Evolutionary conservation across 2,329 filamentous ascomycete genomes (phyloP), one percentile per base, ranked within the genome.

Genomic region (Stromatinia cepivora): DNA sequence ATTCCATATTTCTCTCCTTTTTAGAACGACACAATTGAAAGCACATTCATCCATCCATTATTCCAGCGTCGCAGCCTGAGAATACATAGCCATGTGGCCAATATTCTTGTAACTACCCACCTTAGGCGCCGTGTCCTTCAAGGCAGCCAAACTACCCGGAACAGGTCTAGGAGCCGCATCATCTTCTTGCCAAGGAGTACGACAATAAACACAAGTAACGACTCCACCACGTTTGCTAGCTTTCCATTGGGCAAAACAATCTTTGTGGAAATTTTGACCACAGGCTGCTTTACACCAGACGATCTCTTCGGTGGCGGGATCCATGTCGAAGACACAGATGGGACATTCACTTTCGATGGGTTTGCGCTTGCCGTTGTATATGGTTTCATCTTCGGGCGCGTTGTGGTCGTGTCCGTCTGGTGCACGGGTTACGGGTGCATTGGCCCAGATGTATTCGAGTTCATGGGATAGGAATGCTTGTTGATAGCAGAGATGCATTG

Each of bases 171-270:
- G 28, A 48, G 34, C 10, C 22, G 48, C 45, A 56, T 45, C 62
- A 36, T 84, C 83, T 0, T 79, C 81, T 71, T 84, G 78, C 88
- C 88, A 90, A 2, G 76, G 74, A 15, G 83, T 84, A n/a, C 87
- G 84, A 71, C 87, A 90, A 74, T 86, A 85, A 0, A 87, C 87
- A 73, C 87, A 90, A 0, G 86, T 88, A 17, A 87, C 83, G 22
- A 79, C 7, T 22, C 68, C 67, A 66, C 72, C 72, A 74, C 75
- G 75, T 74, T 84, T 85, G 31, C 82, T 84, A 8, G 77, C 73
- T 0, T 82, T 83, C 85, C 85, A 87, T 76, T 81, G 85, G 72
- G 82, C 79, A 75, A 87, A 85, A 72, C 85, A 87, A 46, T 80
- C 76, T 48, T 79, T 78, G 72, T 87, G 85, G 4, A 87, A 82